Evolutionary conservation across 1,284 basidiomycete genomes (phyloP).

Genomic region (Ceraceosorus bombacis): DNA sequence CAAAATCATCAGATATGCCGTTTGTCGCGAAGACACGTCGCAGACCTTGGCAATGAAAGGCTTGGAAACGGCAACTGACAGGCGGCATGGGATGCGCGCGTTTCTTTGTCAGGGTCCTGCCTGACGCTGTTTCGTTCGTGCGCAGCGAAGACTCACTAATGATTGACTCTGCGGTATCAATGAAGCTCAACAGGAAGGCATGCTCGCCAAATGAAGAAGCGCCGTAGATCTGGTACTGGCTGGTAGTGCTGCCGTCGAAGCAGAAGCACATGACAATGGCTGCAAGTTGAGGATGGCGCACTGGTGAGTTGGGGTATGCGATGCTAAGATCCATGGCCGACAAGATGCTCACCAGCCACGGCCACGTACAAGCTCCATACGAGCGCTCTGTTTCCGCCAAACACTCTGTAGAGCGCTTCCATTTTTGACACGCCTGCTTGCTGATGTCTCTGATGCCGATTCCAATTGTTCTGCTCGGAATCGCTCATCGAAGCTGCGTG

Average conservation of each 20-base stretch:
- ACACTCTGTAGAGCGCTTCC: constrained; percentile 19
- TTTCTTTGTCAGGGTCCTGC: too few species aligned
- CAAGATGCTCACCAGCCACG: constrained; percentile 13
- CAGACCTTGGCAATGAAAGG: constrained; percentile 14
- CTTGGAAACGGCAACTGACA: constrained; percentile 8
- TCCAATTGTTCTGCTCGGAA: too few species aligned
- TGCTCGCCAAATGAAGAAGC: constrained; percentile 20
- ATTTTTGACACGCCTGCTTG: constrained; percentile 17
- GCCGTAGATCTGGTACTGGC: constrained; percentile 20
- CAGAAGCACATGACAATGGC: constrained; percentile 3
- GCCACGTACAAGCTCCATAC: constrained; percentile 14
- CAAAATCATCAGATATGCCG: constrained; percentile 7
- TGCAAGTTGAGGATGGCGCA: not conserved
- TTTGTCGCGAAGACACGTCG: constrained; percentile 12
- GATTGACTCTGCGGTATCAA: constrained; percentile 16
- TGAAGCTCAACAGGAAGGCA: constrained; percentile 18
- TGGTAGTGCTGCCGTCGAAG: constrained; percentile 13
- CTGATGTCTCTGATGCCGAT: constrained; percentile 1
- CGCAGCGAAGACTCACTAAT: constrained; percentile 1
- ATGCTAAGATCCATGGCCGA: not conserved
- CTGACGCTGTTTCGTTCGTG: too few species aligned
- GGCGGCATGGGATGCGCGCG: too few species aligned
- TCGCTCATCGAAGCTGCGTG: too few species aligned
- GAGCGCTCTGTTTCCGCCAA: constrained; percentile 7
- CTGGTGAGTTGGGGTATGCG: not conserved